Evolutionary conservation across 176 grass and related monocot genomes (phyloP), one percentile per base, ranked within the genome.

Genomic region (Echinochloa phyllopogon): DNA sequence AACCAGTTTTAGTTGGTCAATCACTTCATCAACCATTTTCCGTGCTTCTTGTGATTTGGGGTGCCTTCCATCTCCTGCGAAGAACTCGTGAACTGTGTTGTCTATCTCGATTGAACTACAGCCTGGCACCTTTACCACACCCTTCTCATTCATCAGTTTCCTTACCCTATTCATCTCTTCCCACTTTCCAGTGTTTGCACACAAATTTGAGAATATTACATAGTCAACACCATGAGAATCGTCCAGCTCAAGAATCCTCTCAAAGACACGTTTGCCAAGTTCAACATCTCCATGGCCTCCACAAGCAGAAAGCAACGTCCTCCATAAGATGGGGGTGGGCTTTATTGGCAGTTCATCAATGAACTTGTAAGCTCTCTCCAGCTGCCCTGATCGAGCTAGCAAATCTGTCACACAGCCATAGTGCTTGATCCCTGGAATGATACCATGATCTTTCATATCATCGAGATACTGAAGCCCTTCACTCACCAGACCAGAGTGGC

Each of bases 61-160:
- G 65, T 92, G 88, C 67, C 81, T 88, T 65, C 90, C 93, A 79
- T 95, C 93, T 79, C 93, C 93, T 40, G 93, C 82, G 76, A 95
- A 95, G 79, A 95, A 95, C 64, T 95, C 93, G 18, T 95, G 93
- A 69, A 95, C 90, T 7, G 21, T 84, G 56, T 86, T 92, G 24
- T 92, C 58, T 84, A 90, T 85, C 88, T 95, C 93, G 21, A 92
- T 92, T 73, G 93, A 95, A 83, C 93, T 95, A 40, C 90, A 95
- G 12, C 93, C 90, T 8, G 93, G 90, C 75, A 95, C 90, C 88
- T 95, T 95, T 50, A 88, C 87, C 36, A 84, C 87, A 33, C 88
- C 86, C n/a, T 87, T 86, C 48, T 95, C 93, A 56, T n/a, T 81
- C 88, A 95, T 92, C 72, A 90, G 21, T 80, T 84, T 92, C 72